A percentile compares a stretch with the other conserved stretches of the same genome.
Conservation (phyloP, 2,329 filamentous ascomycete species). For the Talaromyces sp. region DNA sequence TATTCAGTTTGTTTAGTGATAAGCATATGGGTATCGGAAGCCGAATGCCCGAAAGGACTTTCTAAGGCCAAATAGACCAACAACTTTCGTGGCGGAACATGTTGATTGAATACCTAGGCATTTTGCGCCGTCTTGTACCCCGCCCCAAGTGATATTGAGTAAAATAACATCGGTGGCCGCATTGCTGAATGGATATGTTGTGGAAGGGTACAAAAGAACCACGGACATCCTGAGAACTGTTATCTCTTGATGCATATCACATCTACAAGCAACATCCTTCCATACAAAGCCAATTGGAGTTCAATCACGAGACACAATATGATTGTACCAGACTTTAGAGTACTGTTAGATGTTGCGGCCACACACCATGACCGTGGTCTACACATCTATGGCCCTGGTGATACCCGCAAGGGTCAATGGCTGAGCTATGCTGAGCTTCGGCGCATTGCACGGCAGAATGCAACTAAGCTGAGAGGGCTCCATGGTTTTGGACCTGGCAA, state of each 20-base stretch:
- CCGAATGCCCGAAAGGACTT: neutral
- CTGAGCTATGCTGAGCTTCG: neutral
- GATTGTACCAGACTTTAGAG: neutral
- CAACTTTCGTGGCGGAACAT: too few species aligned
- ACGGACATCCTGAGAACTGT: neutral
- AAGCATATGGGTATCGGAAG: neutral
- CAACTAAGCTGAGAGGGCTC: neutral
- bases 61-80: neutral
- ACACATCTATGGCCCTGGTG: neutral
- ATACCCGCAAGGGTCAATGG: neutral
- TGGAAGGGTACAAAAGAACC: neutral
- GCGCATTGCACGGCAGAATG: slow-evolving; percentile 1
- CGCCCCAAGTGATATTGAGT: neutral
- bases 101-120: neutral
- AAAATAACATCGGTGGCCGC: too few species aligned
- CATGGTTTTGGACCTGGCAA: neutral
- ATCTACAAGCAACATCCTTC: neutral
- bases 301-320: neutral
- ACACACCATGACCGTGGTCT: neutral
- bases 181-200: too few species aligned
- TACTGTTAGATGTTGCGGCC: neutral
- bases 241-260: neutral
- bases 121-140: neutral
- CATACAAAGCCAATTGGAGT: neutral
- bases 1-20: neutral